Evolutionary conservation across 2,329 filamentous ascomycete species (phyloP).

Genomic region (Fusarium sp.): DNA sequence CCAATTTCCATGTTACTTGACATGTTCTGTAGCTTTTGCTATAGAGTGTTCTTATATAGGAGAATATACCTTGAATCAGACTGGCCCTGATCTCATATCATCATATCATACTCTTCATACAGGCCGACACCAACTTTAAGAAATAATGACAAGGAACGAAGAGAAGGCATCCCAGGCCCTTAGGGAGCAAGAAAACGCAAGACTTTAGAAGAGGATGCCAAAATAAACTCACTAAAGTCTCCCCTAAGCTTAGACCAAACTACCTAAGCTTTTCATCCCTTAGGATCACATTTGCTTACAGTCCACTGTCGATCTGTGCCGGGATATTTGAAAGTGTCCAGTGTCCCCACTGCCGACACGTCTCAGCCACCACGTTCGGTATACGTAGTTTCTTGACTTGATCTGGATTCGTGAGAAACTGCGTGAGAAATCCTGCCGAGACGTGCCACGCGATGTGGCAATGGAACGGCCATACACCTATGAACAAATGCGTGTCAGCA

Average conservation of each 20-base stretch:
- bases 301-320: constrained; percentile 64
- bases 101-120: neutral
- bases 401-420: constrained; percentile 58
- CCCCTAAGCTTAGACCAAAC: neutral
- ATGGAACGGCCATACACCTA: constrained; percentile 62
- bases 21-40: neutral
- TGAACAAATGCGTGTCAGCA: constrained; percentile 3
- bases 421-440: constrained; percentile 60
- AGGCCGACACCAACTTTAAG: neutral
- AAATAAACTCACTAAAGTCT: neutral
- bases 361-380: constrained; percentile 59
- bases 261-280: neutral
- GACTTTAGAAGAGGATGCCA: neutral
- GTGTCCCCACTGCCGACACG: constrained; percentile 61
- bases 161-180: neutral
- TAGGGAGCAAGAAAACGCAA: neutral
- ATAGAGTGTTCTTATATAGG: constrained; percentile 2
- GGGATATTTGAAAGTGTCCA: constrained; percentile 59
- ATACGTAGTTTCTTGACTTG: constrained; percentile 52
- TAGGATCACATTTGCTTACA: constrained; percentile 44
- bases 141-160: neutral
- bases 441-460: constrained; percentile 68
- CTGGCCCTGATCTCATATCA: neutral
- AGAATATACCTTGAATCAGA: neutral
- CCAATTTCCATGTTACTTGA: neutral